Conservation (phyloP, 306 rosid species). For the Quercus ilex region DNA sequence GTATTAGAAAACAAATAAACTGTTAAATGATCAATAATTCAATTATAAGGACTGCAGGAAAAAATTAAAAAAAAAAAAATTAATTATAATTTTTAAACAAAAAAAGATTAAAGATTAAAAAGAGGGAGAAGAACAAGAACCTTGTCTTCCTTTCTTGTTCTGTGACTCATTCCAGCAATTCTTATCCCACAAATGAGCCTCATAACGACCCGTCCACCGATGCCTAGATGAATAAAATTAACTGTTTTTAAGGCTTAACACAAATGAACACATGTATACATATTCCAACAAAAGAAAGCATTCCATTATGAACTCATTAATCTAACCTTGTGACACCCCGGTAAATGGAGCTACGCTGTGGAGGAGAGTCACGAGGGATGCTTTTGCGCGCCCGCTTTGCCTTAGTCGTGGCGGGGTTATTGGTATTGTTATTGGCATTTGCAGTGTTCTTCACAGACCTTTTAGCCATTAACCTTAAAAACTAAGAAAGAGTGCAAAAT, state of each 20-base stretch:
- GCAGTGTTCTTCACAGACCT: slow-evolving; percentile 37
- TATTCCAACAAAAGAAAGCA: neutral
- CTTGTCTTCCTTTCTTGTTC: slow-evolving; percentile 96
- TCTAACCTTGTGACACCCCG: slow-evolving; percentile 87
- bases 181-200: slow-evolving; percentile 99
- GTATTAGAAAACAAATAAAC: neutral
- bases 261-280: neutral
- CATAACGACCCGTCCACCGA: slow-evolving; percentile 95
- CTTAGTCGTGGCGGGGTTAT: slow-evolving; percentile 20
- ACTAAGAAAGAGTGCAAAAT: neutral
- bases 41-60: neutral
- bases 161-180: slow-evolving; percentile 88
- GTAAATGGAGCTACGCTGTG: slow-evolving; percentile 73
- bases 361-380: slow-evolving; percentile 68
- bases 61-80: neutral
- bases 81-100: neutral
- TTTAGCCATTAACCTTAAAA: slow-evolving; percentile 46
- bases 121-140: slow-evolving; percentile 21
- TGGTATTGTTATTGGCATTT: slow-evolving; percentile 8
- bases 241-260: neutral
- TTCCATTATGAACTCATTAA: neutral
- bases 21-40: neutral
- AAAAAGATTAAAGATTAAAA: neutral
- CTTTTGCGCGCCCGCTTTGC: slow-evolving; percentile 61
- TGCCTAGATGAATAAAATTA: slow-evolving; percentile 38